Conservation (phyloP, 805 yeast genomes). For the Yamadazyma sp. region DNA sequence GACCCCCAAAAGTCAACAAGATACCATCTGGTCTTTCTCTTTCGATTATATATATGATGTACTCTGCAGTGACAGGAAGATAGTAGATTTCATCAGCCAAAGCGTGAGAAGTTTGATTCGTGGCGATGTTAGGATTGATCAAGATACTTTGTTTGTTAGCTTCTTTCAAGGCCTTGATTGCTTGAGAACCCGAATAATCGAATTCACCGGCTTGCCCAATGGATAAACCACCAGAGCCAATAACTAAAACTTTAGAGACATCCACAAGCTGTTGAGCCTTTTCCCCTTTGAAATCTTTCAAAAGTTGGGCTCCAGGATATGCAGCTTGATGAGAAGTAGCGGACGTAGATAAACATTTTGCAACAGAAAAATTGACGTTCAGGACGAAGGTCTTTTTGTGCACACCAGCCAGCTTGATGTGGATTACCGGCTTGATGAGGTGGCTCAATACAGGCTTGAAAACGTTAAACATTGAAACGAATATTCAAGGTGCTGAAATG, state of each 20-base stretch:
- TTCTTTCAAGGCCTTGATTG: slow-evolving; percentile 96
- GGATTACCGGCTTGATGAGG: too few relatives aligned
- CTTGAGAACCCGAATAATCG: slow-evolving; percentile 98
- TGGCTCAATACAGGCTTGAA: slow-evolving; percentile 9
- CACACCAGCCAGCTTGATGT: too few relatives aligned
- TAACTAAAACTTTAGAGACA: slow-evolving; percentile 81
- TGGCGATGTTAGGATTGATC: slow-evolving; percentile 97
- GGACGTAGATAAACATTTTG: slow-evolving; percentile 2
- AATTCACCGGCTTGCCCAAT: slow-evolving; percentile 99
- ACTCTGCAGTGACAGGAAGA: slow-evolving; percentile 96
- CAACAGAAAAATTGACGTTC: too few relatives aligned
- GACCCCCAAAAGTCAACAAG: slow-evolving; percentile 97
- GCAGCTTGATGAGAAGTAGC: slow-evolving; percentile 1
- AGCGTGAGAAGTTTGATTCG: slow-evolving; percentile 97
- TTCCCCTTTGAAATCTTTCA: slow-evolving; percentile 57
- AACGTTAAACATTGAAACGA: slow-evolving; percentile 4
- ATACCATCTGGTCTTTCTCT: slow-evolving; percentile 97
- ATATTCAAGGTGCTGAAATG: background rate
- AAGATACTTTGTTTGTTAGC: slow-evolving; percentile 85
- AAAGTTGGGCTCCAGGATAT: slow-evolving; percentile 64
- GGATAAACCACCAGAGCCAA: slow-evolving; percentile 97
- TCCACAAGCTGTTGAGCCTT: slow-evolving; percentile 66
- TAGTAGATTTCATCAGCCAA: slow-evolving; percentile 97
- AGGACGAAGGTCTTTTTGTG: too few relatives aligned
- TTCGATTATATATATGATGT: slow-evolving; percentile 91